Evolutionary conservation across 2,329 filamentous ascomycete genomes (phyloP).

Genomic region (Sporothrix curviconia): DNA sequence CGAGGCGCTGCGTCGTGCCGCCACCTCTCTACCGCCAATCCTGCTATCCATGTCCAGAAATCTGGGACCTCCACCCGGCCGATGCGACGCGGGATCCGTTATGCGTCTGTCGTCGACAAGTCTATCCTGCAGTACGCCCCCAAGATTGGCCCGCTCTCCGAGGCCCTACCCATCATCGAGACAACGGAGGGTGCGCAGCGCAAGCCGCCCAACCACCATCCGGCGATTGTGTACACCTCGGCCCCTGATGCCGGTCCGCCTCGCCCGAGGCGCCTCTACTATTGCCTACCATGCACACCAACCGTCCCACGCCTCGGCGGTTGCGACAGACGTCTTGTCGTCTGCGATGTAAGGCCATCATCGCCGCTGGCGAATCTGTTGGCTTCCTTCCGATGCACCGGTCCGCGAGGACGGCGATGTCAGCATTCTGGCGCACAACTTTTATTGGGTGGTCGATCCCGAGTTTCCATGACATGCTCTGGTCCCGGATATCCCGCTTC

Average conservation of each 20-base stretch:
- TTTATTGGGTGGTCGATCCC: slow-evolving; percentile 64
- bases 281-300: slow-evolving; percentile 53
- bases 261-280: slow-evolving; percentile 37
- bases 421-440: slow-evolving; percentile 64
- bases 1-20: slow-evolving; percentile 21
- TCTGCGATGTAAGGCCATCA: slow-evolving; percentile 59
- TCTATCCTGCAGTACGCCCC: slow-evolving; percentile 42
- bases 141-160: slow-evolving; percentile 26
- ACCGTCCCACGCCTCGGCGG: slow-evolving; percentile 53
- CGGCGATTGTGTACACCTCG: slow-evolving; percentile 59
- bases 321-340: slow-evolving; percentile 55
- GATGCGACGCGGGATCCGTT: slow-evolving; percentile 36
- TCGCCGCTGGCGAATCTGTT: slow-evolving; percentile 58
- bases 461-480: slow-evolving; percentile 57
- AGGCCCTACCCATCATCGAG: slow-evolving; percentile 52
- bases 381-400: slow-evolving; percentile 63
- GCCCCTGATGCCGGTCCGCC: slow-evolving; percentile 48
- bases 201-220: slow-evolving; percentile 62
- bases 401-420: slow-evolving; percentile 58
- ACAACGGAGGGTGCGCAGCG: slow-evolving; percentile 52
- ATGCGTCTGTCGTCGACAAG: slow-evolving; percentile 53
- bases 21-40: slow-evolving; percentile 28
- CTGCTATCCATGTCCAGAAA: slow-evolving; percentile 49
- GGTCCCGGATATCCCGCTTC: slow-evolving; percentile 52
- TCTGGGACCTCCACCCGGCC: slow-evolving; percentile 52